A percentile compares a stretch with the other conserved stretches of the same genome.
These are phyloP conservation scores for Quercus lobata DNA, from an alignment of 331 rosid genomes.

Conservation along the genomic window DNA sequence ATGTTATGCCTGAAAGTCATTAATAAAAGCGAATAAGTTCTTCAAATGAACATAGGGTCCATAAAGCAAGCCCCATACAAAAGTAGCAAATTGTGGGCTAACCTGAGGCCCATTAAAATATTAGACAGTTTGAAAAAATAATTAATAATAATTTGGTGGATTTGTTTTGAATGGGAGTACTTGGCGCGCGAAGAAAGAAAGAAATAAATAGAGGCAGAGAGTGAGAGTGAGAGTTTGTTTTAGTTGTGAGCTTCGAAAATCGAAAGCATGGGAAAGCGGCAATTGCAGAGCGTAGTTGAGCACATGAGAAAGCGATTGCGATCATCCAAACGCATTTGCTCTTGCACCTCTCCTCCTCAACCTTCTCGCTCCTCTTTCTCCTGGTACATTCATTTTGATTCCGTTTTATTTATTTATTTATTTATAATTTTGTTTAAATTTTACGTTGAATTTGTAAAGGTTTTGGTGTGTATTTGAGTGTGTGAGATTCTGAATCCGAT, in stretches of 20 bases:
- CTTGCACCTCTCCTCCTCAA: conserved; percentile 74
- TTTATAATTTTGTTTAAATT: background rate
- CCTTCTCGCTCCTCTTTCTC: conserved; percentile 55
- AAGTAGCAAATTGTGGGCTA: no score
- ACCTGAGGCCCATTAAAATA: no score
- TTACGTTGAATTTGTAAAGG: background rate
- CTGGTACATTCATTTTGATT: conserved; percentile 40
- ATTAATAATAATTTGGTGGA: no score
- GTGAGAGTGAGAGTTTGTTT: background rate
- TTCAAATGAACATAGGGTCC: no score
- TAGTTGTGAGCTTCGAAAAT: conserved; percentile 12
- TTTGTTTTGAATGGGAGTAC: conserved; percentile 22
- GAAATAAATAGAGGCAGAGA: no score
- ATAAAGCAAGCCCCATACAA: no score
- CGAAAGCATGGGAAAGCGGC: conserved; percentile 48
- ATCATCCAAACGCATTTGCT: conserved; percentile 56
- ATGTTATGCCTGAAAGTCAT: no score
- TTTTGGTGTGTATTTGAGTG: background rate
- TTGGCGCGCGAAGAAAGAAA: conserved; percentile 65
- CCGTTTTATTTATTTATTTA: conserved; percentile 5
- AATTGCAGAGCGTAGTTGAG: conserved; percentile 24
- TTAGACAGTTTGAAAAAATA: no score
- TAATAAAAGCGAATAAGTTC: no score
- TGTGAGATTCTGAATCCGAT: background rate
- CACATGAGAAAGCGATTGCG: conserved; percentile 51